Evolutionary conservation across 176 grass and related monocot species (phyloP).

Genomic region (Phragmites australis): DNA sequence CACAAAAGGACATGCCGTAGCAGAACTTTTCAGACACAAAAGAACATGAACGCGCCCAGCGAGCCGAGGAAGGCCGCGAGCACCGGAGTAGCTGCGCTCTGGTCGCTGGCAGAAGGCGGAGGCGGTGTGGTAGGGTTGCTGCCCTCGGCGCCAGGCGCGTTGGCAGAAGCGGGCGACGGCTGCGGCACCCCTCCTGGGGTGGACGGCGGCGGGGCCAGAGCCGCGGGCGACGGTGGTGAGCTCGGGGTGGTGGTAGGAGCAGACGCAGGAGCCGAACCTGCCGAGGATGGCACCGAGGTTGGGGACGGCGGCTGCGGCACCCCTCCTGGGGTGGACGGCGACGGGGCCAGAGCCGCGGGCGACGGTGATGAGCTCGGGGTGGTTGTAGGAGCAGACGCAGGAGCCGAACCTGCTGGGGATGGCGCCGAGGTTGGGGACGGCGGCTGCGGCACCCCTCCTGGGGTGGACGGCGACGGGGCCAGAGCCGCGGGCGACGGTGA

Average conservation of each 20-base stretch:
- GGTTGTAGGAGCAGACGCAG: neutral
- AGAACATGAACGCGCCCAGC: conserved; percentile 43
- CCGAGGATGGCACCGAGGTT: too few relatives aligned
- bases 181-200: too few relatives aligned
- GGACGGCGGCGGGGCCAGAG: neutral
- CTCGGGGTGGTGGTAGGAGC: too few relatives aligned
- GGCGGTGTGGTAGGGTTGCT: conserved; percentile 5
- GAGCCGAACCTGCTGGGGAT: neutral
- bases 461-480: neutral
- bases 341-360: neutral
- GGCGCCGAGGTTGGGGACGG: conserved; percentile 27
- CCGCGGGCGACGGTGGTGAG: too few relatives aligned
- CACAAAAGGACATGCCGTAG: neutral
- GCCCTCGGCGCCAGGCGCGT: neutral
- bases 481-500: neutral
- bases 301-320: conserved; percentile 13
- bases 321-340: conserved; percentile 25
- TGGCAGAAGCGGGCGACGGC: neutral
- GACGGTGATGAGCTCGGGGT: conserved; percentile 26
- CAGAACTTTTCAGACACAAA: conserved; percentile 22
- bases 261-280: too few relatives aligned
- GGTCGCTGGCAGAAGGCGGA: neutral
- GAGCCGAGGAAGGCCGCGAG: conserved; percentile 36
- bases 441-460: conserved; percentile 28
- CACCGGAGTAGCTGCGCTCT: conserved; percentile 3